phyloP scores from a whole-genome alignment of 2,329 filamentous ascomycete genomes.

The Chaetomium strumarium region DNA sequence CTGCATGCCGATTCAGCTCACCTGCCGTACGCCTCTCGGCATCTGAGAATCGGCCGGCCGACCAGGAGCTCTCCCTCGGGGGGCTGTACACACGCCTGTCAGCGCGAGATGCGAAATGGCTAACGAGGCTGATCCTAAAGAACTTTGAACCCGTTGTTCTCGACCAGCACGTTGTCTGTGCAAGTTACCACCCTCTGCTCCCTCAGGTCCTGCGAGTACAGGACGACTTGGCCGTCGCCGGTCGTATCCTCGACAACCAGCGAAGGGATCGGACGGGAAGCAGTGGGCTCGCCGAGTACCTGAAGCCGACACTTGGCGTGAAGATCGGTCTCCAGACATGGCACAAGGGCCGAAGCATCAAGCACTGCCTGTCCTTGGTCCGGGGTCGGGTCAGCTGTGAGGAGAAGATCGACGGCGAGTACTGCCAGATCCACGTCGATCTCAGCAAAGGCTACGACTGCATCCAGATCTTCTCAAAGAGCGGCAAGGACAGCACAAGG shows the following conservation, averaged over 20 bases:
- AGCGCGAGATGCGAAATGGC: constrained; percentile 76
- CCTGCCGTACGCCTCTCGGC: constrained; percentile 46
- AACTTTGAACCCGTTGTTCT: constrained; percentile 63
- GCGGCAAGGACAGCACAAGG: constrained; percentile 77
- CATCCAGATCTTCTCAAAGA: constrained; percentile 86
- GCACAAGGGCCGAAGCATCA: constrained; percentile 63
- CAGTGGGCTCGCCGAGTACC: constrained; percentile 27
- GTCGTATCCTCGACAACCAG: constrained; percentile 44
- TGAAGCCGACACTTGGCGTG: constrained; percentile 52
- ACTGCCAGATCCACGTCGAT: constrained; percentile 82
- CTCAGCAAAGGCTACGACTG: constrained; percentile 46
- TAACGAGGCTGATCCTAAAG: constrained; percentile 75
- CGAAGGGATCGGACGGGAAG: constrained; percentile 23
- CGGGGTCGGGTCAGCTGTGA: constrained; percentile 64
- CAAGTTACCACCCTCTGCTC: constrained; percentile 61
- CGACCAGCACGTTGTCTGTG: constrained; percentile 50
- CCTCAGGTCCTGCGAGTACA: constrained; percentile 65
- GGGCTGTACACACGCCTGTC: constrained; percentile 54
- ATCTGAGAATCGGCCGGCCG: constrained; percentile 20
- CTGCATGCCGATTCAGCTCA: constrained; percentile 65
- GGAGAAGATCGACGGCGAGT: constrained; percentile 82
- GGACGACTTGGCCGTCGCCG: constrained; percentile 58
- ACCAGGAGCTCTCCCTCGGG: constrained; percentile 43
- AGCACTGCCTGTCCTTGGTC: constrained; percentile 65
- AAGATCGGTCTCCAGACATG: constrained; percentile 61